Conservation (phyloP, 768 basidiomycete genomes). For the Calocera viscosa region DNA sequence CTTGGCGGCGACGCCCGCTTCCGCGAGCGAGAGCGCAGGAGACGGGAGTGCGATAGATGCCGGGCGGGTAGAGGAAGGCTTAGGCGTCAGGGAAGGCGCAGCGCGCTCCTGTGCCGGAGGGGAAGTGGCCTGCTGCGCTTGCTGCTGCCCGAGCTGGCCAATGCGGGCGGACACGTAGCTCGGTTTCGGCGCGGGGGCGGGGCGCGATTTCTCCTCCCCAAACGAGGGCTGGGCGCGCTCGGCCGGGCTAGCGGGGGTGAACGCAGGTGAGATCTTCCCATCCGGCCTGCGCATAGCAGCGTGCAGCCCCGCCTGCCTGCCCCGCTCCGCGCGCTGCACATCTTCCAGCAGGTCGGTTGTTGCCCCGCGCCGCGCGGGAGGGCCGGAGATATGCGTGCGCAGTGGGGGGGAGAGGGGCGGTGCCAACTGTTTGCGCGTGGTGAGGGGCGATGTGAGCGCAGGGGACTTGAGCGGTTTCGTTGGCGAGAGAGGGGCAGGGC, state of each 20-base stretch:
- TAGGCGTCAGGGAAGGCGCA: background rate
- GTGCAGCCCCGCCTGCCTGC: background rate
- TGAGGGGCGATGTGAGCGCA: slow-evolving; percentile 21
- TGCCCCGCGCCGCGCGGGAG: background rate
- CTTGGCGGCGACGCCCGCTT: slow-evolving; percentile 12
- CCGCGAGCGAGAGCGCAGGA: slow-evolving; percentile 8
- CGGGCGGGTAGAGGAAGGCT: background rate
- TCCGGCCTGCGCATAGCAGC: background rate
- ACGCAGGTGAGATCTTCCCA: slow-evolving; percentile 6
- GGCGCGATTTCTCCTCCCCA: background rate
- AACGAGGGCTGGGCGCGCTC: background rate
- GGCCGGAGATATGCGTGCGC: background rate
- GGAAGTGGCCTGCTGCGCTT: background rate
- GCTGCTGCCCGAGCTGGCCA: slow-evolving; percentile 6
- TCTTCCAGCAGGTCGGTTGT: background rate
- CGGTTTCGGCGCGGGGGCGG: slow-evolving; percentile 5
- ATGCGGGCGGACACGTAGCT: slow-evolving; percentile 9
- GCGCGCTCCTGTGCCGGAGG: background rate
- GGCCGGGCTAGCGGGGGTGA: background rate
- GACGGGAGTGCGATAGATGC: background rate
- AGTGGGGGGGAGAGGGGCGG: slow-evolving; percentile 5
- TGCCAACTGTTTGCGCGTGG: slow-evolving; percentile 12
- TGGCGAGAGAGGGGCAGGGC: slow-evolving; percentile 13
- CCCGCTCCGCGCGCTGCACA: background rate
- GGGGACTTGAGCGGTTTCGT: slow-evolving; percentile 13